Conservation (phyloP, 73 alveolate species). For the Paramecium sexaurelia region DNA sequence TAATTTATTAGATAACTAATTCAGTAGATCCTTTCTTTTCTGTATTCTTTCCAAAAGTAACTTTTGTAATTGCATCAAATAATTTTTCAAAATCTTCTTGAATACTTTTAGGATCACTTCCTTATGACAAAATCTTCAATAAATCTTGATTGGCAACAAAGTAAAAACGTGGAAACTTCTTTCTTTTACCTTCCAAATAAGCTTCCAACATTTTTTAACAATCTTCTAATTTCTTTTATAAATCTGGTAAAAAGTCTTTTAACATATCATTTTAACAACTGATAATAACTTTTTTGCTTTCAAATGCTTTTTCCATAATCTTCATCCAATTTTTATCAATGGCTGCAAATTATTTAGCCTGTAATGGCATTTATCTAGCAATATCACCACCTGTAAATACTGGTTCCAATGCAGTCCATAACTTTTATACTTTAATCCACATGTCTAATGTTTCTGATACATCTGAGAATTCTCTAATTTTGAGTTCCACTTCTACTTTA, state of each 20-base stretch:
- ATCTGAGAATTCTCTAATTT: constrained; percentile 87
- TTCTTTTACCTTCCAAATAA: constrained; percentile 99
- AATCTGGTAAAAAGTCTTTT: constrained; percentile 95
- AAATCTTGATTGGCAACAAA: constrained; percentile 99
- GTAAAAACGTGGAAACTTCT: constrained; percentile 99
- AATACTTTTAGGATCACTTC: constrained; percentile 95
- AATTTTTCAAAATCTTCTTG: constrained; percentile 98
- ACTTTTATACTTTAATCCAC: constrained; percentile 99
- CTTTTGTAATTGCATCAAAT: constrained; percentile 99
- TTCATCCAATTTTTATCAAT: constrained; percentile 99
- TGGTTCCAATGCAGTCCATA: constrained; percentile 99
- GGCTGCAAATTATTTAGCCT: constrained; percentile 98
- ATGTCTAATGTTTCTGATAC: constrained; percentile 98
- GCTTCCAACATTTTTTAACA: constrained; percentile 99
- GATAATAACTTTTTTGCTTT: constrained; percentile 96
- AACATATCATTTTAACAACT: constrained; percentile 99
- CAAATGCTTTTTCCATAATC: constrained; percentile 99
- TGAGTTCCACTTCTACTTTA: constrained; percentile 90
- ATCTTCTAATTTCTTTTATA: constrained; percentile 96
- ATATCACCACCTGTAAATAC: constrained; percentile 99
- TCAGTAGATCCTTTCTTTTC: constrained; percentile 88
- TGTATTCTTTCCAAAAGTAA: constrained; percentile 92
- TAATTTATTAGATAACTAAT: constrained; percentile 80
- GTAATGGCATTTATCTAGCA: constrained; percentile 99
- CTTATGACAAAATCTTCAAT: constrained; percentile 98